Conservation (phyloP, 1,139 yeast species). For the Pichia sp. region DNA sequence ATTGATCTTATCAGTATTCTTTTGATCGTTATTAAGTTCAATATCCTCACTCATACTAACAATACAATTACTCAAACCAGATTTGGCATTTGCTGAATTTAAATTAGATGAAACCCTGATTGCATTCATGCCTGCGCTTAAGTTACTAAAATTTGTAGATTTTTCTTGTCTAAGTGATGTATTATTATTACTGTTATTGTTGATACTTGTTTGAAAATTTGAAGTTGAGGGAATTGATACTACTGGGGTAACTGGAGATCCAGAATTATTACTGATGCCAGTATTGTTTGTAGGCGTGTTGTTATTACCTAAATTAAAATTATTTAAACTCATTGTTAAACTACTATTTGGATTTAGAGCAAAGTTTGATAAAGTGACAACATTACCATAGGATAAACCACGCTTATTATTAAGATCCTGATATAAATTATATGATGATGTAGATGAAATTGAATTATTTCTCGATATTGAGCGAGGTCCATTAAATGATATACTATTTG, state of each 20-base stretch:
- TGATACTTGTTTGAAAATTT: background rate
- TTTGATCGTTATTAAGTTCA: background rate
- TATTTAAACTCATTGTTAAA: background rate
- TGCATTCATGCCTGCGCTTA: conserved; percentile 20
- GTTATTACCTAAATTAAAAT: background rate
- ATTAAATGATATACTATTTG: conserved; percentile 8
- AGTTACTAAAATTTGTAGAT: conserved; percentile 18
- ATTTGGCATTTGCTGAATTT: conserved; percentile 6
- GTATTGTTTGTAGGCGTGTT: background rate
- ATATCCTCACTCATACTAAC: background rate
- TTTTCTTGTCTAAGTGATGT: conserved; percentile 11
- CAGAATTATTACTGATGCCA: conserved; percentile 1
- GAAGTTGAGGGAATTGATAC: background rate
- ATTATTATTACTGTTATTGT: background rate
- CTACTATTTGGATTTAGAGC: background rate
- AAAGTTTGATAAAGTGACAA: background rate
- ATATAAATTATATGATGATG: conserved; percentile 23
- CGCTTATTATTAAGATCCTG: conserved; percentile 27
- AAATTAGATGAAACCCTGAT: conserved; percentile 6
- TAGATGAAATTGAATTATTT: conserved; percentile 22
- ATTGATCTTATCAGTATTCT: background rate
- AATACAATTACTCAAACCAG: conserved; percentile 15
- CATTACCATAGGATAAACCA: conserved; percentile 18
- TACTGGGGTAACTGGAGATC: background rate
- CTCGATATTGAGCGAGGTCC: conserved; percentile 19